A percentile compares a stretch with the other conserved stretches of the same genome.
Conservation (phyloP, 2,329 filamentous ascomycete genomes). For the Fusarium gaditjirri region DNA sequence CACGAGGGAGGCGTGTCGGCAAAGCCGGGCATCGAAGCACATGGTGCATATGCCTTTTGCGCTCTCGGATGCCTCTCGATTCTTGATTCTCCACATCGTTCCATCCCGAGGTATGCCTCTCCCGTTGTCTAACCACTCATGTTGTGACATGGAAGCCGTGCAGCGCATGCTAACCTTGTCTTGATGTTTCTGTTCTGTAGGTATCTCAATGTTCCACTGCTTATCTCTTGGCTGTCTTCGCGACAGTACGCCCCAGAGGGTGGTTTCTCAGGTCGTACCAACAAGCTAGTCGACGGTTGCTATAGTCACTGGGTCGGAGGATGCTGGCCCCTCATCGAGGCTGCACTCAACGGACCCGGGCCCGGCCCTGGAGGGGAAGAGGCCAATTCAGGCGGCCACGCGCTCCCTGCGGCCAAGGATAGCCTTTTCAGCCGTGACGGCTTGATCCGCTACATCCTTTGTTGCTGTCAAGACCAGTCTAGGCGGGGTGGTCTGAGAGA, state of each 20-base stretch:
- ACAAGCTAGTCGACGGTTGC: slow-evolving; percentile 97
- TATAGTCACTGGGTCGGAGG: slow-evolving; percentile 98
- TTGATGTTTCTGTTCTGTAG: slow-evolving; percentile 54
- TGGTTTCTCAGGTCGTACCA: slow-evolving; percentile 92
- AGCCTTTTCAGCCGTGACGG: slow-evolving; percentile 84
- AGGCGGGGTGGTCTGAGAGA: slow-evolving; percentile 85
- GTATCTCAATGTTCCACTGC: slow-evolving; percentile 78
- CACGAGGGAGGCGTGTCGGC: slow-evolving; percentile 94
- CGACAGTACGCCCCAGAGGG: slow-evolving; percentile 92
- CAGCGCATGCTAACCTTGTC: slow-evolving; percentile 51
- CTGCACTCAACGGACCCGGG: slow-evolving; percentile 69
- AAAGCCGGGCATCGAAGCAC: slow-evolving; percentile 87
- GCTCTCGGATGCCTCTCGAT: slow-evolving; percentile 90
- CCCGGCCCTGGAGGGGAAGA: slow-evolving; percentile 42
- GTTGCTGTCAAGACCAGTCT: slow-evolving; percentile 81
- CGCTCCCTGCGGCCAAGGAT: slow-evolving; percentile 48
- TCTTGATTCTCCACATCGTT: slow-evolving; percentile 79
- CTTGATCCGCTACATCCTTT: slow-evolving; percentile 87
- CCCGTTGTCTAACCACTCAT: slow-evolving; percentile 46
- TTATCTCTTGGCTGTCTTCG: slow-evolving; percentile 89
- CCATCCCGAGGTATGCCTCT: slow-evolving; percentile 73
- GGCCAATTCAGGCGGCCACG: slow-evolving; percentile 44
- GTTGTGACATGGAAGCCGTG: slow-evolving; percentile 44
- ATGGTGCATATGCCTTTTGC: slow-evolving; percentile 97
- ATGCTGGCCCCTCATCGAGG: slow-evolving; percentile 92